These are phyloP conservation scores for Botrytis paeoniae DNA, from an alignment of 2,329 filamentous ascomycete species.

Conservation along the genomic window DNA sequence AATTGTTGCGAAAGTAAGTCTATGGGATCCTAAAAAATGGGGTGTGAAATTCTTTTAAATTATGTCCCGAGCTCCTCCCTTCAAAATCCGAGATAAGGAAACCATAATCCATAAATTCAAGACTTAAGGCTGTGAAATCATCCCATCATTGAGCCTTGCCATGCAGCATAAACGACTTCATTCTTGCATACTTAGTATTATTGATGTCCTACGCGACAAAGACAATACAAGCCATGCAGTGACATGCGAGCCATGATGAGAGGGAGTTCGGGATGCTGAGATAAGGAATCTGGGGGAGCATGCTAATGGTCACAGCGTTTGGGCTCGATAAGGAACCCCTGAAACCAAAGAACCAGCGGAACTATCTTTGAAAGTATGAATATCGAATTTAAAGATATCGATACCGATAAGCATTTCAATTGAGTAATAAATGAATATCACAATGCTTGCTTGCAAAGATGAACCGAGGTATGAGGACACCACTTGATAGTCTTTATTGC, in stretches of 20 bases:
- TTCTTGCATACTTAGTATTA: not conserved
- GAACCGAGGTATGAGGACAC: not conserved
- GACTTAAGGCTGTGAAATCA: not conserved
- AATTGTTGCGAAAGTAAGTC: not conserved
- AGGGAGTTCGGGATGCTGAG: conserved; percentile 1
- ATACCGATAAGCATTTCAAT: not conserved
- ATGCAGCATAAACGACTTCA: not conserved
- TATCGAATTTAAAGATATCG: not conserved
- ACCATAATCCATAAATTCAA: not conserved
- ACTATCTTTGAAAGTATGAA: not conserved
- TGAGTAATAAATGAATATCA: not conserved
- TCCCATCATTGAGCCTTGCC: not conserved
- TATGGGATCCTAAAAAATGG: not conserved
- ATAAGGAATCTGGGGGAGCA: conserved; percentile 17
- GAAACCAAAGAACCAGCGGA: not conserved
- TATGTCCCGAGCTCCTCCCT: not conserved
- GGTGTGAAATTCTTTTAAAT: conserved; percentile 9
- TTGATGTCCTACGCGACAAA: not conserved
- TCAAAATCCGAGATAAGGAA: conserved; percentile 7
- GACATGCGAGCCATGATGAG: not conserved
- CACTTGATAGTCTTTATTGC: not conserved
- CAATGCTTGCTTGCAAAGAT: not conserved
- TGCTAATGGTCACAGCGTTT: conserved; percentile 1
- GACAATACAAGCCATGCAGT: not conserved
- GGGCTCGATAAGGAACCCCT: conserved; percentile 3